Evolutionary conservation across 2,329 filamentous ascomycete species (phyloP), one percentile per base, ranked within the genome.

Genomic region (Trichoderma hamatum): DNA sequence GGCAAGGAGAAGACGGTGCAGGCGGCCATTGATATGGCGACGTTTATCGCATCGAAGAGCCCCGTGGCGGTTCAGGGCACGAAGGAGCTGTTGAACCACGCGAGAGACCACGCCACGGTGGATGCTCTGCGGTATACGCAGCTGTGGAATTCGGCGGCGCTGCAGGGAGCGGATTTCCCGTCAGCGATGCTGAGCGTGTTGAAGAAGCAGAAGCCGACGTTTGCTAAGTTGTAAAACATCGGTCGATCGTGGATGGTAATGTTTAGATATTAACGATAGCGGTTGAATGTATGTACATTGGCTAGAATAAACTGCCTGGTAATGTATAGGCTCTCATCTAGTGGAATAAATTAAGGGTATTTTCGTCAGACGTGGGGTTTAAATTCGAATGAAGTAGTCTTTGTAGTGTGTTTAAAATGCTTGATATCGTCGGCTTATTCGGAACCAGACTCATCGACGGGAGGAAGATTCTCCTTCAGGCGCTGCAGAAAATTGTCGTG

Each of bases 1-100:
- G 83, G 81, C 70, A 92, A 96, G 82, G 83, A 83, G 21, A 85
- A 84, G 54, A 86, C 90, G 2, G 77, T 96, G 28, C 80, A 81
- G 51, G 86, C 85, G 46, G 93, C 86, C 0, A 59, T 94, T 70
- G 83, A 87, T 71, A 76, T 92, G 75, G 93, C 90, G 0, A 80
- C 76, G 13, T 74, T 89, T 75, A 87, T 97, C 69, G 91, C 92
- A 32, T 82, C 78, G 21, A 97, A 97, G 86, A 96, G 92, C 76
- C 95, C 95, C 0, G 89, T 98, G 26, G 94, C 93, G 1, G 92
- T 95, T 72, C 88, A 93, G 82, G 90, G 92, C 6, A 97, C 94
- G 10, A 97, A 97, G 83, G 92, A 96, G 81, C 80, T 97, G 71
- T 77, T 97, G 76, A 94, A 96, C 79, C 93, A 90, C 76, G 91